phyloP scores from a whole-genome alignment of 2,329 filamentous ascomycete genomes.

The Fusarium nurragi region DNA sequence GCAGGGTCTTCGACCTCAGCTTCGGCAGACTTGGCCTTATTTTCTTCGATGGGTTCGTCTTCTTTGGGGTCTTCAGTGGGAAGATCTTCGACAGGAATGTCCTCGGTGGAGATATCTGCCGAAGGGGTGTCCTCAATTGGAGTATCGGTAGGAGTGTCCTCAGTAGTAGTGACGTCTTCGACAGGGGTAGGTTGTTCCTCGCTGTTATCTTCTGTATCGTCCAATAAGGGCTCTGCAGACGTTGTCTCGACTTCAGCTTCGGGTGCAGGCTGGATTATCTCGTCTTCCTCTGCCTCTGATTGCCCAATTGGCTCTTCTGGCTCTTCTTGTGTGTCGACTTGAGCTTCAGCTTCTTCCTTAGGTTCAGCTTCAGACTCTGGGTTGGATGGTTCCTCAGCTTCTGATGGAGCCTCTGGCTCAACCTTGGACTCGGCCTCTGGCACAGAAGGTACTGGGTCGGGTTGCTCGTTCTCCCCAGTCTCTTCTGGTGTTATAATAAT shows the following conservation, averaged over 20 bases:
- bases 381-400: neutral
- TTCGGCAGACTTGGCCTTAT: slow-evolving; percentile 11
- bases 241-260: slow-evolving; percentile 10
- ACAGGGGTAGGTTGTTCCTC: slow-evolving; percentile 14
- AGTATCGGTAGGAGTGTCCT: slow-evolving; percentile 16
- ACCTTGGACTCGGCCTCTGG: too few species aligned
- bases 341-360: slow-evolving; percentile 1
- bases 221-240: slow-evolving; percentile 8
- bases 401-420: neutral
- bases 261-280: slow-evolving; percentile 1
- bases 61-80: slow-evolving; percentile 14
- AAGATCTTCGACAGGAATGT: slow-evolving; percentile 13
- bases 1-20: slow-evolving; percentile 16
- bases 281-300: slow-evolving; percentile 1
- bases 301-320: slow-evolving; percentile 8
- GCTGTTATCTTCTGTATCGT: slow-evolving; percentile 17
- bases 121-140: slow-evolving; percentile 14
- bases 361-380: neutral
- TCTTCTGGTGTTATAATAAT: slow-evolving; percentile 5
- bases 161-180: slow-evolving; percentile 17
- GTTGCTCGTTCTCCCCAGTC: slow-evolving; percentile 5
- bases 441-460: neutral
- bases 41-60: slow-evolving; percentile 11
- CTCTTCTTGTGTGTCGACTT: slow-evolving; percentile 7
- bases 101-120: slow-evolving; percentile 13